Evolutionary conservation across 164 flowering plant species (phyloP), one percentile per base, ranked within the genome.

Genomic region (Chimonanthus salicifolius): DNA sequence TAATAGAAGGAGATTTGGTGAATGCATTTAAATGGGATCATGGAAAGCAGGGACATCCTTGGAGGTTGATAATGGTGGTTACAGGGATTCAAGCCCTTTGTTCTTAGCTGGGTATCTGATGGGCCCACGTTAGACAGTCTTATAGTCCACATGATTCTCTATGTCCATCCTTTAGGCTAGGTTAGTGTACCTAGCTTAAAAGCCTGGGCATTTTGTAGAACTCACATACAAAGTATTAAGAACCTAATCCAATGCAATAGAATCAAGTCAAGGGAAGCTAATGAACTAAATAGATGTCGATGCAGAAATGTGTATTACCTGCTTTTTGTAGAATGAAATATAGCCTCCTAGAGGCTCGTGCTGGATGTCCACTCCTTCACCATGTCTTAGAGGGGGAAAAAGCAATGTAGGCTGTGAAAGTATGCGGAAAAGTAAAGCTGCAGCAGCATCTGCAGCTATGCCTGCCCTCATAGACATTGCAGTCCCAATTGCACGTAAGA

Each of bases 391-490:
- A 44, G 98, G 97, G 77, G 98, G 98, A 75, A 94, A 94, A 79
- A 94, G 97, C 80, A 94, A 79, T 13, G 97, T 94, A 68, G 97
- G 98, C 79, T 94, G 98, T 74, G 98, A 94, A 51, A 94, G 92
- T 81, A 94, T 79, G 45, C 98, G 94, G 54, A 94, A 94, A 76
- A 94, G 96, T 71, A 94, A 80, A 74, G 98, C 97, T 67, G 98
- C 98, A 5, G 98, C 98, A 74, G 98, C 89, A 86, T 94, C 97
- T 76, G 98, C 98, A 78, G 97, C 97, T 82, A 94, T 83, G 62
- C 97, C 97, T 18, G 86, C 97, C 82, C 98, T 88, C 97, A 91
- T 91, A 72, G 98, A 94, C 97, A 94, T 92, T 70, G 98, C 97
- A 71, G 84, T 89, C 62, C 97, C 98, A 77, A 94, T 94, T 72